Conservation (phyloP, 768 basidiomycete genomes). For the Amanita pseudoporphyria region DNA sequence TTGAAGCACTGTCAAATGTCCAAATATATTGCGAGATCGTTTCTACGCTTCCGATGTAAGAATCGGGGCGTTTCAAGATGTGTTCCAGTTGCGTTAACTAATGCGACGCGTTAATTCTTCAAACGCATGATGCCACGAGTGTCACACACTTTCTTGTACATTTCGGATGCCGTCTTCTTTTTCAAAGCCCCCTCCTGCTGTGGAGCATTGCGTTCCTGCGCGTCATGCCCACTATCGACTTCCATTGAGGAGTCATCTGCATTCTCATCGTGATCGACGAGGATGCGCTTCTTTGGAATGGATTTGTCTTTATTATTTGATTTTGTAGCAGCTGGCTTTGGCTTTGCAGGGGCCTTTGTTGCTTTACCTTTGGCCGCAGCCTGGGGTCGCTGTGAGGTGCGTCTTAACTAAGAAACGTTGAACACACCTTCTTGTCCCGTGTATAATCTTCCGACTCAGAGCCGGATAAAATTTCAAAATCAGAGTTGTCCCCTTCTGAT, state of each 20-base stretch:
- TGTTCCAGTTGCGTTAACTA: slow-evolving; percentile 95
- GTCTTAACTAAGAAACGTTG: background rate
- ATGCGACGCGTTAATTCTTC: slow-evolving; percentile 1
- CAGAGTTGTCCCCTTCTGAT: slow-evolving; percentile 63
- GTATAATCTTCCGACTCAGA: slow-evolving; percentile 63
- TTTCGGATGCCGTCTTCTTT: slow-evolving; percentile 88
- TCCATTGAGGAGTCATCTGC: slow-evolving; percentile 38
- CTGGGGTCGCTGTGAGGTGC: slow-evolving; percentile 11
- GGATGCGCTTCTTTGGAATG: slow-evolving; percentile 58
- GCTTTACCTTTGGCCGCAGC: slow-evolving; percentile 21
- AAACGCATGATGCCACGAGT: background rate
- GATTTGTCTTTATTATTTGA: slow-evolving; percentile 40
- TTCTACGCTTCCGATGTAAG: slow-evolving; percentile 96
- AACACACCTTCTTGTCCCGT: slow-evolving; percentile 47
- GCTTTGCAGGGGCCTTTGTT: slow-evolving; percentile 31
- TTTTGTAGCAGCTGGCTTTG: slow-evolving; percentile 32
- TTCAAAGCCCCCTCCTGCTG: slow-evolving; percentile 29
- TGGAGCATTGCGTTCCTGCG: slow-evolving; percentile 27
- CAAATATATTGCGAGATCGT: slow-evolving; percentile 82
- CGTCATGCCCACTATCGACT: slow-evolving; percentile 28
- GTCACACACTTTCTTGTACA: slow-evolving; percentile 69
- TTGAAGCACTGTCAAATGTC: slow-evolving; percentile 81
- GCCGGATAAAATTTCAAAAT: slow-evolving; percentile 45
- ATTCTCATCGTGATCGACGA: slow-evolving; percentile 59
- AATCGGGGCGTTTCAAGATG: slow-evolving; percentile 84